Evolutionary conservation across 441 rosid genomes (phyloP).

Genomic region (Manihot esculenta): DNA sequence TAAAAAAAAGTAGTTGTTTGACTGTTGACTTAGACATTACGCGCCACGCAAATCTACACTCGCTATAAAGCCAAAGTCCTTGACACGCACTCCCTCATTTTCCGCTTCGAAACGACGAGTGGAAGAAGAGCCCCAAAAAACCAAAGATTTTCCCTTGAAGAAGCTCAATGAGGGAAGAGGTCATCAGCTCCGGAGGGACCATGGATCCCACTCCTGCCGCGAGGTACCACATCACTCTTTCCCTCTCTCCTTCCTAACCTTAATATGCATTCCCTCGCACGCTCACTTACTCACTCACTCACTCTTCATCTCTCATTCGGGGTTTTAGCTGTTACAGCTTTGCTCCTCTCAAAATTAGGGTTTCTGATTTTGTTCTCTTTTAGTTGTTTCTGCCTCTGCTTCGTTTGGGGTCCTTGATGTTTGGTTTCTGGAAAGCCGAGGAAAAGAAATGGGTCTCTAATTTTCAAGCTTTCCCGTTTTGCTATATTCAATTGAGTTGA

Average conservation of each 20-base stretch:
- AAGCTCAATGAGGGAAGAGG: slow-evolving; percentile 56
- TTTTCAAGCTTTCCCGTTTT: background rate
- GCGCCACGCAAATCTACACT: background rate
- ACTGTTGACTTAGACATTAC: background rate
- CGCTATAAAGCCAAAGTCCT: background rate
- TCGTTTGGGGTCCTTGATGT: background rate
- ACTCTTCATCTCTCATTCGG: slow-evolving; percentile 9
- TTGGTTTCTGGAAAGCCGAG: background rate
- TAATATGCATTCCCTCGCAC: background rate
- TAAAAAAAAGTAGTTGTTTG: background rate
- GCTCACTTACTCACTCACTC: background rate
- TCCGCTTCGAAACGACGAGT: background rate
- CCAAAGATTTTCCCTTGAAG: background rate
- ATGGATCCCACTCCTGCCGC: slow-evolving; percentile 62
- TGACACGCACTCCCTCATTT: background rate
- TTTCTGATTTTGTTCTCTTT: slow-evolving; percentile 8
- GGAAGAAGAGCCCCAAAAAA: no score
- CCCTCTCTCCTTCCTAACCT: background rate
- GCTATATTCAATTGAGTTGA: no score
- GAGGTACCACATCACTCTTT: slow-evolving; percentile 30
- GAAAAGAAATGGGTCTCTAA: background rate
- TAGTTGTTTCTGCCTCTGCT: background rate
- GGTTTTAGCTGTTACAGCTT: background rate
- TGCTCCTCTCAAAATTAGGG: slow-evolving; percentile 27
- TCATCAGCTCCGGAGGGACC: slow-evolving; percentile 65